Conservation (phyloP, 116 monocot genomes). For the Iris pallida region DNA sequence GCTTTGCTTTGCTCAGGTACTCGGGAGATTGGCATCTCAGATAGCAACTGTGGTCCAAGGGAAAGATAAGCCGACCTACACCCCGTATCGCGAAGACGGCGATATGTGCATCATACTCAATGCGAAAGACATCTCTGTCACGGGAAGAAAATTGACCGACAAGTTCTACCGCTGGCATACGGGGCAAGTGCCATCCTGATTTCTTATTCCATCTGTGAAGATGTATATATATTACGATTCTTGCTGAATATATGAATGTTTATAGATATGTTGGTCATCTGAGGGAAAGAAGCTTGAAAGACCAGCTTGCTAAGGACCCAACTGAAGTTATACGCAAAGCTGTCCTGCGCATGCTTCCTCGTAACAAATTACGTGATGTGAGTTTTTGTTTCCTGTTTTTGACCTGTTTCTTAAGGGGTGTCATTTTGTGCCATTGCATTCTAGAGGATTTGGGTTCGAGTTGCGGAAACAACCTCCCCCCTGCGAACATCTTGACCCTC, state of each 20-base stretch:
- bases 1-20: slow-evolving; percentile 34
- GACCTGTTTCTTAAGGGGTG: too few relatives aligned
- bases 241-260: too few relatives aligned
- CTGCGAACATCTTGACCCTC: too few relatives aligned
- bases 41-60: slow-evolving; percentile 85
- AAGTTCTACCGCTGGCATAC: slow-evolving; percentile 96
- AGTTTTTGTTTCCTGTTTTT: too few relatives aligned
- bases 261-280: slow-evolving; percentile 78
- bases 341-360: slow-evolving; percentile 89
- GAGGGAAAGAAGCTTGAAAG: slow-evolving; percentile 84
- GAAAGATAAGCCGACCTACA: too few relatives aligned
- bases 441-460: too few relatives aligned
- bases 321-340: slow-evolving; percentile 98
- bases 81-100: slow-evolving; percentile 77
- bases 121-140: slow-evolving; percentile 79
- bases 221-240: too few relatives aligned
- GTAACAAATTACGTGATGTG: slow-evolving; percentile 92
- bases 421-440: too few relatives aligned
- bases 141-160: slow-evolving; percentile 75
- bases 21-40: slow-evolving; percentile 84
- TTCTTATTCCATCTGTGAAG: not conserved
- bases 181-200: slow-evolving; percentile 40
- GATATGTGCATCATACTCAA: slow-evolving; percentile 92
- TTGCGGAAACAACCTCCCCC: too few relatives aligned
- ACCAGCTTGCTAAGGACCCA: slow-evolving; percentile 83